phyloP scores from a whole-genome alignment of 495 filamentous ascomycete species.

The Aspergillus mulundensis region DNA sequence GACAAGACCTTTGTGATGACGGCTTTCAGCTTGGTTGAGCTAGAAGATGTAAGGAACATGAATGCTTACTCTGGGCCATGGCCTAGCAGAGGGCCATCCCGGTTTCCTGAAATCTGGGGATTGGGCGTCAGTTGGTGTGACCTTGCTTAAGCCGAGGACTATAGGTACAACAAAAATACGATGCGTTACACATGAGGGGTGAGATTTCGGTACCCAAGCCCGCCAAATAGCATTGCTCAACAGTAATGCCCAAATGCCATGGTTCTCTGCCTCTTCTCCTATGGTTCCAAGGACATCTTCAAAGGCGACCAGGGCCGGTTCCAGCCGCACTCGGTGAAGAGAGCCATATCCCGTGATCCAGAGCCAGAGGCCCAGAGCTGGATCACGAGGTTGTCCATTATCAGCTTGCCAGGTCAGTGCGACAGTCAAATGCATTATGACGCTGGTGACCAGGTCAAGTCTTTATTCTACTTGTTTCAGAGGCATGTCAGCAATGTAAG shows the following conservation, averaged over 20 bases:
- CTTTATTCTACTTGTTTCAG: neutral
- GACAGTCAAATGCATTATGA: conserved; percentile 18
- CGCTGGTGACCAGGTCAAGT: neutral
- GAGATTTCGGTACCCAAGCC: neutral
- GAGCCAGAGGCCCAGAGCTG: too few species aligned
- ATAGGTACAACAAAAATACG: neutral
- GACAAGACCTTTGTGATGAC: neutral
- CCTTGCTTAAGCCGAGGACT: neutral
- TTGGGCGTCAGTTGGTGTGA: neutral
- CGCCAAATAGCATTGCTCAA: neutral
- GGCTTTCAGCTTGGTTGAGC: neutral
- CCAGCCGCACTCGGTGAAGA: conserved; percentile 10
- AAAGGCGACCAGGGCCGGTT: conserved; percentile 6
- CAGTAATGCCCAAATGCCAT: neutral
- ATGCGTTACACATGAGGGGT: conserved; percentile 4
- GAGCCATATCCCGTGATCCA: neutral
- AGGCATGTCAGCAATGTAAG: neutral
- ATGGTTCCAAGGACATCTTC: conserved; percentile 1
- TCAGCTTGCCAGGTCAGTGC: conserved; percentile 16
- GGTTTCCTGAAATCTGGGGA: neutral
- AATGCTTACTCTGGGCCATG: neutral
- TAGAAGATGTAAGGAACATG: neutral
- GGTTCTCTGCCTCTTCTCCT: neutral
- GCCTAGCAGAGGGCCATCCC: neutral
- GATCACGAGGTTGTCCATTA: conserved; percentile 10